Base-by-base conservation (phyloP, 768 basidiomycete genomes). In the Rubroboletus pulcherrimus region DNA sequence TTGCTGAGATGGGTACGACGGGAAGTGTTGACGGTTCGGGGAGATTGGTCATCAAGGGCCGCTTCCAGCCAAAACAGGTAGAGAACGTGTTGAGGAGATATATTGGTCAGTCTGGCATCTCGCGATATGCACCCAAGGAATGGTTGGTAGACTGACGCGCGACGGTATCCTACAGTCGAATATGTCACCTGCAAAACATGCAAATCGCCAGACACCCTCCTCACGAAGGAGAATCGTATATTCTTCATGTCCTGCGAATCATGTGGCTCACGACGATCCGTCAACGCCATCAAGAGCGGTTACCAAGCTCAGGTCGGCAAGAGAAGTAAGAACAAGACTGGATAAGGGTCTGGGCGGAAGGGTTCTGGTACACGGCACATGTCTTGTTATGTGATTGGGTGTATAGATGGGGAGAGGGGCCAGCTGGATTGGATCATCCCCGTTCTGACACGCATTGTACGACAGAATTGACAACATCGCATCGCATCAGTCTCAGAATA, bases 151-250 rank as follows among this genome's bases (percentile, higher is more conserved):
- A 40, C 44, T 55, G 40, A 61, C 44, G 31, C 12, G 11, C 5
- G 53, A 26, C 19, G 40, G 11, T 9, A 2, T 41, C 11, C 41
- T 57, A 12, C 62, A 96, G 95, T 96, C 58, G 95, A 98, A 77
- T 98, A 98, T 74, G 96, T 98, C 57, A 95, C 95, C 38, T 99
- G 97, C 84, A 96, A 97, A 75, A 98, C 95, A 39, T 99, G 97
- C 82, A 99, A 98, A 77, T 98, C 96, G 1, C 92, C 92, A 43
- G 97, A 99, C 72, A 99, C 97, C 3, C 83, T 97, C 19, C 83
- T 99, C 37, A 87, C 89, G 30, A 99, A 98, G 74, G 95, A 98
- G 76, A 97, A 97, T 73, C 91, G 97, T 75, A 92, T 99, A 70
- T 98, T 95, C 81, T 99, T 99, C 82, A 90, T 92, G 84, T 81